Percentiles rank a stretch among this genome's conserved stretches.
phyloP scores from a whole-genome alignment of 345 rosid genomes.

The Eucalyptus albens region DNA sequence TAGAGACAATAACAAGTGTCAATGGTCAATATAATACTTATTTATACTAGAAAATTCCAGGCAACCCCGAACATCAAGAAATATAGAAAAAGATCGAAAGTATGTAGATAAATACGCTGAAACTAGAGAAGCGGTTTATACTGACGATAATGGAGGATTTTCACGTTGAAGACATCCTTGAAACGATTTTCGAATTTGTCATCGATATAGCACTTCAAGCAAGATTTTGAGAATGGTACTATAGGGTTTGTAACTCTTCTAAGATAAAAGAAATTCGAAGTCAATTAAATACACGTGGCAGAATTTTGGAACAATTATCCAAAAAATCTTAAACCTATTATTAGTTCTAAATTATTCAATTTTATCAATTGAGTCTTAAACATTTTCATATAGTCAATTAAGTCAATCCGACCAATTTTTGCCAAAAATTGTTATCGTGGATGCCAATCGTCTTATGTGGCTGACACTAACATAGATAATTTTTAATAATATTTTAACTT shows the following conservation, averaged over 20 bases:
- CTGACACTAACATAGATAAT: fast-evolving
- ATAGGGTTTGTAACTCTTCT: not conserved
- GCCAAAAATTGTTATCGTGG: too few relatives aligned
- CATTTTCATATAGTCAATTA: fast-evolving
- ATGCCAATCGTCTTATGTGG: fast-evolving
- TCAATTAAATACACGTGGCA: not conserved
- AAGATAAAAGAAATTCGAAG: not conserved
- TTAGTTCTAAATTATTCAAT: too few relatives aligned
- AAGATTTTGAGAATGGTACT: not conserved
- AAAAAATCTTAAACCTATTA: too few relatives aligned
- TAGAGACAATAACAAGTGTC: not conserved
- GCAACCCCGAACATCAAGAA: not conserved
- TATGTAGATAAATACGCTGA: not conserved
- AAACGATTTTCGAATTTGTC: not conserved
- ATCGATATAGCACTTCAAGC: not conserved
- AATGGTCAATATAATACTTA: not conserved
- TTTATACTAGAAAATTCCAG: not conserved
- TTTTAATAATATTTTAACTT: too few relatives aligned
- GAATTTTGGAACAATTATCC: too few relatives aligned
- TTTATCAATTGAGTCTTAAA: too few relatives aligned
- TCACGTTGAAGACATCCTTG: not conserved
- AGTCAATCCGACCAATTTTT: too few relatives aligned
- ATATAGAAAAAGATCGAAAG: not conserved
- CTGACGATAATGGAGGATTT: not conserved
- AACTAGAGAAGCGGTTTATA: not conserved